Evolutionary conservation across 2,329 filamentous ascomycete species (phyloP).

Genomic region (Tolypocladium sp.): DNA sequence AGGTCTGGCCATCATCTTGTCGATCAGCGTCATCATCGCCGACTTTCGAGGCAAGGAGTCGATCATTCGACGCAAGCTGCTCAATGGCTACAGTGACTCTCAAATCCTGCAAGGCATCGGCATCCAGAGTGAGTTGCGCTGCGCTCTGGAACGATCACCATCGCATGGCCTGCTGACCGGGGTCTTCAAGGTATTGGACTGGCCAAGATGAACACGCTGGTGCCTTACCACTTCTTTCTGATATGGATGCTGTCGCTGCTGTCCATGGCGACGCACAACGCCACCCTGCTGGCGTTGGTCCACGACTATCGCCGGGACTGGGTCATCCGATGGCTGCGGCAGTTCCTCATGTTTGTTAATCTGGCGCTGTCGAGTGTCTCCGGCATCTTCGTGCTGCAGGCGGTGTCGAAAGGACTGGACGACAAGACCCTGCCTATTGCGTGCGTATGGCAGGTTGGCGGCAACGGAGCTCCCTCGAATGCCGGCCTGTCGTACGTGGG

Average conservation of each 20-base stretch:
- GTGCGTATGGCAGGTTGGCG: slow-evolving; percentile 46
- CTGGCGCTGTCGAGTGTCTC: slow-evolving; percentile 47
- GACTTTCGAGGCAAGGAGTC: slow-evolving; percentile 39
- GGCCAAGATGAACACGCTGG: slow-evolving; percentile 46
- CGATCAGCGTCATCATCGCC: slow-evolving; percentile 45
- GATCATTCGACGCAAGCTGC: slow-evolving; percentile 51
- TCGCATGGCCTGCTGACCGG: not conserved
- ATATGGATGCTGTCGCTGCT: slow-evolving; percentile 60
- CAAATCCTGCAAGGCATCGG: slow-evolving; percentile 61
- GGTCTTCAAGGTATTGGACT: slow-evolving; percentile 37
- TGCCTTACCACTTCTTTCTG: slow-evolving; percentile 62
- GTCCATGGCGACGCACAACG: slow-evolving; percentile 56
- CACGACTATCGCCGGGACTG: slow-evolving; percentile 58
- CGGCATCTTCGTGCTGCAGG: slow-evolving; percentile 47
- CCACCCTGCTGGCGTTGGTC: slow-evolving; percentile 54
- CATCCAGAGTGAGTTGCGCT: slow-evolving; percentile 38
- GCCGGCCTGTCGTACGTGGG: slow-evolving; percentile 42
- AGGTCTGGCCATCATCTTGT: slow-evolving; percentile 44
- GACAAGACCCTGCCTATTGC: slow-evolving; percentile 47
- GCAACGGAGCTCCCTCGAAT: slow-evolving; percentile 25
- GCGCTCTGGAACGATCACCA: not conserved
- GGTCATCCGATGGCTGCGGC: slow-evolving; percentile 57
- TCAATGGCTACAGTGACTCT: slow-evolving; percentile 58
- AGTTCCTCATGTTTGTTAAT: slow-evolving; percentile 58
- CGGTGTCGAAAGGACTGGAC: slow-evolving; percentile 41